Evolutionary conservation across 2,329 filamentous ascomycete species (phyloP), one percentile per base, ranked within the genome.

Genomic region (Cercospora nicotianae): DNA sequence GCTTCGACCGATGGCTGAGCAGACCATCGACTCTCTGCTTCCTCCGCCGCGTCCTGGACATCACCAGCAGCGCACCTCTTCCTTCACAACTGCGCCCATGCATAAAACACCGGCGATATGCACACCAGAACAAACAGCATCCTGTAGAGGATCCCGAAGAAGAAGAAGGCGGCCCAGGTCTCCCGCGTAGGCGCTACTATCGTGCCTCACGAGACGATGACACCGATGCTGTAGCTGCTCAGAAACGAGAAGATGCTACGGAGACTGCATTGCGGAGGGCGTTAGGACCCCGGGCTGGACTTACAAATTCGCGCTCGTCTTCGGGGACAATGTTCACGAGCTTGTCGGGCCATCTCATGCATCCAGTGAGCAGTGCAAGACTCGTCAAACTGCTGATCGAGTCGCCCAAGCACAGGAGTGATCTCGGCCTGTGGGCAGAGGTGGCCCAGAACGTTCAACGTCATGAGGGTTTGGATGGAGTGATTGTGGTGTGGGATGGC

Each of bases 1-100:
- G 78, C 69, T 75, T 83, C 75, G 77, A 81, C 72, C 78, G 78
- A 77, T 81, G 82, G 76, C 79, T 83, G 76, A 80, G 78, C 73
- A 79, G 79, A 77, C 80, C 81, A 71, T 79, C 80, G 72, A 79
- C 80, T 69, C 74, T 81, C 70, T 74, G 77, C 77, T 74, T 79
- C 55, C 75, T 81, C 28, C 78, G 79, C 64, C 70, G 72, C 61
- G 70, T 80, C 12, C 53, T 75, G 20, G 67, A 68, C 23, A 45
- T 69, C 36, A 67, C 66, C n/a, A 60, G 57, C 58, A 20, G 58
- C 31, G 20, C 31, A 23, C 33, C 31, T 23, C 13, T 9, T 55
- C 12, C 20, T 28, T 16, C 48, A 26, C 48, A 26, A 9, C 20
- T 23, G 48, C 48, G 45, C 5, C 18, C 18, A 23, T 23, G 18